Percentiles rank a stretch among this genome's conserved stretches.
Conservation (phyloP, 2,329 filamentous ascomycete species). For the Pseudocercospora vitis region DNA sequence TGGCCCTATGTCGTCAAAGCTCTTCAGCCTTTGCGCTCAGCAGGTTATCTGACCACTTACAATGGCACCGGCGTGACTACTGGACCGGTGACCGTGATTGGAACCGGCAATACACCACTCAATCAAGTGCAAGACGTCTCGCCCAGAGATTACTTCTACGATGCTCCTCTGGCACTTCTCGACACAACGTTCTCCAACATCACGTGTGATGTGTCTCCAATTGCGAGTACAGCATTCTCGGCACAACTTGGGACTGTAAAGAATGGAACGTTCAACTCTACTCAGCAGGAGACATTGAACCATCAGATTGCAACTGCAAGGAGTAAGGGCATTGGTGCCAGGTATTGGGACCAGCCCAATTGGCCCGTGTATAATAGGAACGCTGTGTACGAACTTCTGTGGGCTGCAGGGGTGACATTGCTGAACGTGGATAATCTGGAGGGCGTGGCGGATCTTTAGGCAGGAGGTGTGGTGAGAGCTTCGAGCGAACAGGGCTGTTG, state of each 20-base stretch:
- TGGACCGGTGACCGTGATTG: slow-evolving; percentile 60
- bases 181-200: slow-evolving; percentile 46
- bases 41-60: slow-evolving; percentile 55
- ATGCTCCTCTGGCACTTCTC: slow-evolving; percentile 55
- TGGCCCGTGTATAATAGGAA: slow-evolving; percentile 62
- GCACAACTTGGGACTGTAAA: slow-evolving; percentile 44
- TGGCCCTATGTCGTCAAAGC: slow-evolving; percentile 58
- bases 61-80: slow-evolving; percentile 49
- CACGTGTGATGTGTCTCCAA: slow-evolving; percentile 51
- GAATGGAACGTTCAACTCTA: slow-evolving; percentile 43
- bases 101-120: slow-evolving; percentile 57
- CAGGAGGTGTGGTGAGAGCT: too few relatives aligned
- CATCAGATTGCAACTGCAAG: slow-evolving; percentile 56
- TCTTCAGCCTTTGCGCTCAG: slow-evolving; percentile 56
- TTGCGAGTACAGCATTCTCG: slow-evolving; percentile 55
- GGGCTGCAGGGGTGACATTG: slow-evolving; percentile 59
- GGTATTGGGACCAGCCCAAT: slow-evolving; percentile 64
- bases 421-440: slow-evolving; percentile 65
- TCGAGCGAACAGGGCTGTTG: too few relatives aligned
- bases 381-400: slow-evolving; percentile 58
- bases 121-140: slow-evolving; percentile 48
- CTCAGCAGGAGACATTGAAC: slow-evolving; percentile 53
- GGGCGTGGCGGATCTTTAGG: slow-evolving; percentile 49
- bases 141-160: slow-evolving; percentile 57
- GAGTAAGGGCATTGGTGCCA: slow-evolving; percentile 56